Evolutionary conservation across 148 eudicot species (phyloP), one percentile per base, ranked within the genome.

Genomic region (Salicornia ramosissima): DNA sequence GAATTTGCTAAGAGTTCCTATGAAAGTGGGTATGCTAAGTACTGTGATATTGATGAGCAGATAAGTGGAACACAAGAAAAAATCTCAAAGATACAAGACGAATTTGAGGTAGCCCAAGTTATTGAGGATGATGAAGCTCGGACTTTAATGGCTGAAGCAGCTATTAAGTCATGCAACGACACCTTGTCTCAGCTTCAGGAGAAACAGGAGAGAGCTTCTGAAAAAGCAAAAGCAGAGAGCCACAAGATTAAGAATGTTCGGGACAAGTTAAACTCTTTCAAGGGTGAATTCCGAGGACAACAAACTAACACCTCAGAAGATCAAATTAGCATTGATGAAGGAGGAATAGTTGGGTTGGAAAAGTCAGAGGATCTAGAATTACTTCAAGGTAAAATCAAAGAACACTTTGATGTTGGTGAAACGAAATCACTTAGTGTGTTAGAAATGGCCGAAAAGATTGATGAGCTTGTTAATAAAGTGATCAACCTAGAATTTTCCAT

Each of bases 1-100:
- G 96, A 95, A 81, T 95, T 83, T 49, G 85, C 86, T 19, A 89
- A 87, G 77, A 89, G 92, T 77, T 89, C 93, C 22, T 95, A 95
- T 55, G 92, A 95, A 59, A 91, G 70, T 28, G 90, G 96, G 67
- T 77, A 86, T 36, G 81, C 87, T 3, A 89, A 87, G 80, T 91
- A 84, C 69, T 77, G 89, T 87, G 80, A 78, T 39, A 85, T 94
- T 15, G 97, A 95, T 76, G 84, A 83, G 50, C 78, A 83, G 67
- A 84, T 91, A 13, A 47, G 69, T 10, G 85, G 84, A 63, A 81
- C 77, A 81, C 99, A 94, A 71, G 85, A 88, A 33, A 87, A 76
- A 75, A 83, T 94, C 65, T 77, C 82, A 26, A 80, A 75, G 59
- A 67, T 95, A 78, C 86, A 95, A 75, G 99, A 95, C 64, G 99